phyloP scores from a whole-genome alignment of 306 rosid species.

The Pyrus bretschneideri region DNA sequence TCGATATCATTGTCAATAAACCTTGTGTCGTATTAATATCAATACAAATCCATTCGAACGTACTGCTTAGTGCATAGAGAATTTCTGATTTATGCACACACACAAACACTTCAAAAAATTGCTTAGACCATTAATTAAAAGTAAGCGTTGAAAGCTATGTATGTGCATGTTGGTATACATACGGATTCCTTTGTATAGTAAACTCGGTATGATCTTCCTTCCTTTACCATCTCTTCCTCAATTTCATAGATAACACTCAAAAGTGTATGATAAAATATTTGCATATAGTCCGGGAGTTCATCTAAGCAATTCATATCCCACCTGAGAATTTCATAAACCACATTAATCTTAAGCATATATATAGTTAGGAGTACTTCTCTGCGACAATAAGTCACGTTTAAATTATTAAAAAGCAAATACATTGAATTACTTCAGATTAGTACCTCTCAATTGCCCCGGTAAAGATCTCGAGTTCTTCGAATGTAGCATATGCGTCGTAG shows the following conservation, averaged over 20 bases:
- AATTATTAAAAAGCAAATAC: too few species aligned
- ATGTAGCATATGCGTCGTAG: conserved; percentile 37
- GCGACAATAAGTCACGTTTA: not conserved
- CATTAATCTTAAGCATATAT: not conserved
- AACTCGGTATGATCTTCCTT: conserved; percentile 10
- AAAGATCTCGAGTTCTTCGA: conserved; percentile 36
- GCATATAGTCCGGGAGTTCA: conserved; percentile 19
- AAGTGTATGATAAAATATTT: not conserved
- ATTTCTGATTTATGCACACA: too few species aligned
- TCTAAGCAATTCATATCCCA: conserved; percentile 12
- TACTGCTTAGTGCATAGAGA: too few species aligned
- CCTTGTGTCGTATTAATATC: too few species aligned
- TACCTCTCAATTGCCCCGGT: conserved; percentile 37
- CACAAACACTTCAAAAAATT: not conserved
- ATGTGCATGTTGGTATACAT: not conserved
- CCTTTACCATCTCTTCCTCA: conserved; percentile 1
- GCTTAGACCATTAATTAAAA: not conserved
- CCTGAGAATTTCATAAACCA: not conserved
- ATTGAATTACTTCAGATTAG: not conserved
- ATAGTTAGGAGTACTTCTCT: not conserved
- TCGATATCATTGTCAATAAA: too few species aligned
- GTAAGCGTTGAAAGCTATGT: not conserved
- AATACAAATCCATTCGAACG: too few species aligned
- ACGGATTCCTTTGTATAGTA: conserved; percentile 14
- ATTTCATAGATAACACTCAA: conserved; percentile 15